Evolutionary conservation across 1,139 yeast species (phyloP), one percentile per base, ranked within the genome.

Genomic region (Magnusiomyces ingens): DNA sequence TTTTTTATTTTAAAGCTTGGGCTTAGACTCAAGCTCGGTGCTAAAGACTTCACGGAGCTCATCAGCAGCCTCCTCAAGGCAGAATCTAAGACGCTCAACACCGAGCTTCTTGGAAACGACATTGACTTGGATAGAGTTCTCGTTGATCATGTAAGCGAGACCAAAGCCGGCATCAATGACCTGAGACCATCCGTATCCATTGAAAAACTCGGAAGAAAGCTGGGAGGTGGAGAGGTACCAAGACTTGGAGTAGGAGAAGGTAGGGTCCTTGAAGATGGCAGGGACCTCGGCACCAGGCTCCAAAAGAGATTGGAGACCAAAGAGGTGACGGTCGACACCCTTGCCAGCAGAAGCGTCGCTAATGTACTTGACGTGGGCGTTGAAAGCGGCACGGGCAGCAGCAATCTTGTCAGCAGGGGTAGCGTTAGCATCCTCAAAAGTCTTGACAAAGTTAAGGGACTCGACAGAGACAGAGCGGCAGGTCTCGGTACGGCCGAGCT

Each of bases 131-230:
- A 90, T 68, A 82, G 89, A 85, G 64, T 90, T 87, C 58, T 81
- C 81, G 74, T 88, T 90, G 66, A 91, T 79, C 87, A 90, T 88
- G 75, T 93, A 93, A 21, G 96, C 98, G 60, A 88, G 78, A 5
- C 98, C 99, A 64, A 86, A 84, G 13, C 99, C 99, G 58, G 85
- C 88, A 67, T 93, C 96, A 63, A 86, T 83, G 53, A 93, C 98
- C 70, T 94, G 96, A 22, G 96, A 84, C 90, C 91, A 93, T 51
- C 99, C 99, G 79, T 93, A 93, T 53, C 95, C 93, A 69, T 89
- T 90, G 73, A 89, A 88, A 71, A 75, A 77, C 68, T 89, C 95
- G 11, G 95, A 85, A 13, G 95, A 87, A 62, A 93, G 77, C 72
- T 93, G 98, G 2, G 97, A 89, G 5, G 96, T 81, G 15, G 96